A percentile compares a stretch with the other conserved stretches of the same genome.
phyloP scores from a whole-genome alignment of 805 yeast genomes.

The Cyberlindnera americana region DNA sequence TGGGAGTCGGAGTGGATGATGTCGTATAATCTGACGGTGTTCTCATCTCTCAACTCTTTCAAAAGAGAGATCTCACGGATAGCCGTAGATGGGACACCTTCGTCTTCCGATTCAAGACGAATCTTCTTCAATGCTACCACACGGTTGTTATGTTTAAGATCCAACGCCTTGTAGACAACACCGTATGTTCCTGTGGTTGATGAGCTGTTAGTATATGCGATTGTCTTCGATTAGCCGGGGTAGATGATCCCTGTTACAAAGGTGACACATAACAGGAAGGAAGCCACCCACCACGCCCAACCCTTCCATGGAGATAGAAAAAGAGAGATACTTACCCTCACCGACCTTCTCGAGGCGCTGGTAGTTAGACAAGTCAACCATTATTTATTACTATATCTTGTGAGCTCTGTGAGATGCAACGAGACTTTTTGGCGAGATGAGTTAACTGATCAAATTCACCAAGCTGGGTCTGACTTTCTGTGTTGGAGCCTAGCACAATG shows the following conservation, averaged over 20 bases:
- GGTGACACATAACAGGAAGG: too few relatives aligned
- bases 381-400: too few relatives aligned
- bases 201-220: too few relatives aligned
- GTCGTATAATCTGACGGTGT: slow-evolving; percentile 86
- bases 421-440: too few relatives aligned
- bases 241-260: too few relatives aligned
- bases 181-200: slow-evolving; percentile 89
- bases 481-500: too few relatives aligned
- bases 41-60: slow-evolving; percentile 90
- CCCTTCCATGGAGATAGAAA: too few relatives aligned
- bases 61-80: slow-evolving; percentile 92
- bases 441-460: too few relatives aligned
- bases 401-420: too few relatives aligned
- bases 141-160: slow-evolving; percentile 81
- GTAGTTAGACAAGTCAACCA: slow-evolving; percentile 75
- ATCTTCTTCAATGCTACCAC: slow-evolving; percentile 94
- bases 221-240: too few relatives aligned
- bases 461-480: too few relatives aligned
- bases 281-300: too few relatives aligned
- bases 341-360: slow-evolving; percentile 96
- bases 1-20: slow-evolving; percentile 94
- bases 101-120: slow-evolving; percentile 92
- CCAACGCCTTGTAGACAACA: slow-evolving; percentile 94
- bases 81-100: slow-evolving; percentile 98
- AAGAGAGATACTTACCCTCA: slow-evolving; percentile 73